A percentile compares a stretch with the other conserved stretches of the same genome.
Conservation (phyloP, 441 rosid genomes). For the Euphorbia schlechtendalii region DNA sequence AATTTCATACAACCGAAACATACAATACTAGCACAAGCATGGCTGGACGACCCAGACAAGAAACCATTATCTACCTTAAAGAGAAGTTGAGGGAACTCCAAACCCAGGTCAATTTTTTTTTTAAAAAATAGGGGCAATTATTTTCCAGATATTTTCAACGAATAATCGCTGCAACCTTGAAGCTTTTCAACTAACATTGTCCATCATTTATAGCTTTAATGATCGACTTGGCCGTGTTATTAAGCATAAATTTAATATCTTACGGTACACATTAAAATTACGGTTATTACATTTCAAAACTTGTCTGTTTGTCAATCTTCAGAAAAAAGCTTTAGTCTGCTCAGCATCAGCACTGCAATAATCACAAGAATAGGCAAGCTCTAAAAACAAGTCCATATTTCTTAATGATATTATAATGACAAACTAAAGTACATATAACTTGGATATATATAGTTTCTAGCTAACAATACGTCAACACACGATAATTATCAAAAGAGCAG, state of each 20-base stretch:
- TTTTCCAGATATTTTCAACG: no score
- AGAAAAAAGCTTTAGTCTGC: slow-evolving; percentile 10
- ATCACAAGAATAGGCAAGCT: slow-evolving; percentile 2
- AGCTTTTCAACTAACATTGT: no score
- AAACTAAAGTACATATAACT: not conserved
- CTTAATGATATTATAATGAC: not conserved
- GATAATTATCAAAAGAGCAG: not conserved
- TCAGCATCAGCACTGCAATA: slow-evolving; percentile 21
- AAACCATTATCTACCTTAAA: no score
- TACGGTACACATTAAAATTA: not conserved
- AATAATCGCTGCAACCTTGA: no score
- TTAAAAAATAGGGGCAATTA: no score
- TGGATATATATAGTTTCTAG: not conserved
- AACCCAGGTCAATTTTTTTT: no score
- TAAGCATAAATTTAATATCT: not conserved
- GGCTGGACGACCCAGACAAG: no score
- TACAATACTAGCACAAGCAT: no score
- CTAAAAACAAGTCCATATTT: slow-evolving; percentile 5
- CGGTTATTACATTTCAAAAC: not conserved
- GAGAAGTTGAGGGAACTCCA: no score
- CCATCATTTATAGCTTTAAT: no score
- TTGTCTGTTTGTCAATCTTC: slow-evolving; percentile 1
- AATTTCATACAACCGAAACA: no score
- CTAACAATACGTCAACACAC: not conserved
- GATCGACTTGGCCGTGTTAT: not conserved